Conservation (phyloP, 2,329 filamentous ascomycete genomes). For the Scedosporium dehoogii region DNA sequence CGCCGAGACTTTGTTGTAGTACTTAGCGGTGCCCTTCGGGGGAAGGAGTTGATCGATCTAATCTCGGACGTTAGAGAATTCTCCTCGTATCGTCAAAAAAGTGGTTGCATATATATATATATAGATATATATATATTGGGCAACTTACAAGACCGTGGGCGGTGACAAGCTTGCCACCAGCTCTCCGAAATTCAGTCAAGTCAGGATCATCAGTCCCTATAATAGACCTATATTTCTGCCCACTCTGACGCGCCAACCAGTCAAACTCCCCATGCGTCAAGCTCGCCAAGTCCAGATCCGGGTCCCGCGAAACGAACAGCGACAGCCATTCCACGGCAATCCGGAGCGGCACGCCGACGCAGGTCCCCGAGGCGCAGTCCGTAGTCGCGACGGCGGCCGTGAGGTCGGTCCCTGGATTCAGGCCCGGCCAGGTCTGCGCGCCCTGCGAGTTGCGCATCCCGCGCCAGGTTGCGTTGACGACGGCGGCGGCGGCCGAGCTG, state of each 20-base stretch:
- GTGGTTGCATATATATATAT: too few species aligned
- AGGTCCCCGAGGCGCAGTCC: not conserved
- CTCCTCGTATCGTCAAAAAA: not conserved
- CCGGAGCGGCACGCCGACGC: slow-evolving; percentile 12
- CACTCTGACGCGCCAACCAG: slow-evolving; percentile 5
- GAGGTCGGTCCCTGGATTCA: not conserved
- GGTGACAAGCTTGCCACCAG: slow-evolving; percentile 29
- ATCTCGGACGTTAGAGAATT: not conserved
- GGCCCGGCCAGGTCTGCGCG: slow-evolving; percentile 11
- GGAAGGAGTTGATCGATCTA: slow-evolving; percentile 25
- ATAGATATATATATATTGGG: too few species aligned
- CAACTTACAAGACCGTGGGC: slow-evolving; percentile 27
- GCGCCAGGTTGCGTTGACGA: slow-evolving; percentile 17
- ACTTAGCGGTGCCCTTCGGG: slow-evolving; percentile 20
- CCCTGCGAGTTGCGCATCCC: slow-evolving; percentile 16
- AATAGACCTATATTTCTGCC: slow-evolving; percentile 11
- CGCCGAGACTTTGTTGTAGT: slow-evolving; percentile 19
- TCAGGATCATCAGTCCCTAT: slow-evolving; percentile 20
- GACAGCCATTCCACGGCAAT: slow-evolving; percentile 12
- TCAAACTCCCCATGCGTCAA: slow-evolving; percentile 9
- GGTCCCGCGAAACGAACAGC: slow-evolving; percentile 18
- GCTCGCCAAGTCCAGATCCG: slow-evolving; percentile 14
- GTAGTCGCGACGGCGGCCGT: not conserved
- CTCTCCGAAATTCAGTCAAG: slow-evolving; percentile 17
- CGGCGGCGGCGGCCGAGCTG: slow-evolving; percentile 26